These are phyloP conservation scores for Spiraea crenata DNA, from an alignment of 331 rosid species.

Conservation along the genomic window DNA sequence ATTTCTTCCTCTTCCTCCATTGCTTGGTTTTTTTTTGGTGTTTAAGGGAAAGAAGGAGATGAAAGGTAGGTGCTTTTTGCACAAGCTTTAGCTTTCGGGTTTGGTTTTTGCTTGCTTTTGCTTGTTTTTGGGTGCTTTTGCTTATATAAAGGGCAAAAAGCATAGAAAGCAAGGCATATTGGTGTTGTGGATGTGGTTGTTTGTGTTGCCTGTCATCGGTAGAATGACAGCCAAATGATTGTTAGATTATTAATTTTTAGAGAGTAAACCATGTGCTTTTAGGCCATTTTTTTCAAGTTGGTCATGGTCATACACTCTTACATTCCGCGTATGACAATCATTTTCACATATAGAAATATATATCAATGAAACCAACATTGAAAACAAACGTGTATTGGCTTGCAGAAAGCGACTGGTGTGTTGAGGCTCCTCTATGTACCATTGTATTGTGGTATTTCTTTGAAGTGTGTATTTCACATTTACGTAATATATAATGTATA, in stretches of 20 bases:
- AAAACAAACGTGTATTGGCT: not conserved
- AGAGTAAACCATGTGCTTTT: constrained; percentile 25
- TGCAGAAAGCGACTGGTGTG: not conserved
- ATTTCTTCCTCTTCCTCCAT: constrained; percentile 53
- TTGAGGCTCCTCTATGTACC: not conserved
- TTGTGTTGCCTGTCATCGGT: constrained; percentile 29
- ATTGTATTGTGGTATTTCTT: not conserved
- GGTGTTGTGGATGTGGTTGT: too few relatives aligned
- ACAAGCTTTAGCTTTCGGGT: constrained; percentile 19
- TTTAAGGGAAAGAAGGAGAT: not conserved
- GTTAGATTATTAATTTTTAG: not conserved
- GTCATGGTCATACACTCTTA: constrained; percentile 18
- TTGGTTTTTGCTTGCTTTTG: not conserved
- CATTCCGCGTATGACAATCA: constrained; percentile 41
- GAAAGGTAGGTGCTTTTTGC: constrained; percentile 9
- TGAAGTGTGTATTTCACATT: too few relatives aligned
- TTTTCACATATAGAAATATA: not conserved
- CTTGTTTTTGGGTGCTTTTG: constrained; percentile 1
- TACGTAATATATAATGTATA: too few relatives aligned
- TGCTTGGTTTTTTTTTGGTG: not conserved
- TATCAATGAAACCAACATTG: not conserved
- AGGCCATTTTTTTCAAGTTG: not conserved
- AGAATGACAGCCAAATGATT: constrained; percentile 25
- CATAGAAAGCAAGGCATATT: not conserved
- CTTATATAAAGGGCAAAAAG: constrained; percentile 15